Conservation (phyloP, 139 green algal species). For the Chlorella sp. region DNA sequence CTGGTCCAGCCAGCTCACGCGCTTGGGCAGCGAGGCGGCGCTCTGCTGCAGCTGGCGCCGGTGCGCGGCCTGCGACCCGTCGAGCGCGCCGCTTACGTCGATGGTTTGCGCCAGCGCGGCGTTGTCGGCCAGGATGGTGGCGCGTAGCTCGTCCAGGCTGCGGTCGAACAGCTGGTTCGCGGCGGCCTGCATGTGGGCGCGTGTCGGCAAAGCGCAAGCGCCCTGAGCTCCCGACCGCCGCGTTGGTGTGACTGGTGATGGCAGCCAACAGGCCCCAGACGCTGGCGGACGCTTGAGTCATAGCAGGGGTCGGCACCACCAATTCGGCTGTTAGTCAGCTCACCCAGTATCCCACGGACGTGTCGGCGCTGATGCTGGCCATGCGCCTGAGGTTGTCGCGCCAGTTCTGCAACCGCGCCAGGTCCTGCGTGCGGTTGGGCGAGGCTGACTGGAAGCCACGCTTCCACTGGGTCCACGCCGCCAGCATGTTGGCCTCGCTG, state of each 20-base stretch:
- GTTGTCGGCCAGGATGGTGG: not conserved
- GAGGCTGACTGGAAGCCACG: not conserved
- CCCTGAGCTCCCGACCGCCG: no score
- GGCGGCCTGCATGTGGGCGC: not conserved
- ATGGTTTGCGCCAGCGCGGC: not conserved
- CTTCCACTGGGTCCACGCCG: not conserved
- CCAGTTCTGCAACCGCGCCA: not conserved
- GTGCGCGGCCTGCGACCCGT: not conserved
- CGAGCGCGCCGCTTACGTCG: not conserved
- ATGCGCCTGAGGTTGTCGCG: not conserved
- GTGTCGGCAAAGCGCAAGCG: no score
- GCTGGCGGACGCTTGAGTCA: no score
- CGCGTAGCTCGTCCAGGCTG: not conserved
- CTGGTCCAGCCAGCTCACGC: not conserved
- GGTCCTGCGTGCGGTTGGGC: not conserved
- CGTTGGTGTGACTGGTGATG: no score
- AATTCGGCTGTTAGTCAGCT: no score
- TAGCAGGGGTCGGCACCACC: no score
- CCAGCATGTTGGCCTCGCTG: not conserved
- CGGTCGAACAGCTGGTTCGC: not conserved
- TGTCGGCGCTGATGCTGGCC: not conserved
- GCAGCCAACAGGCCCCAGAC: no score
- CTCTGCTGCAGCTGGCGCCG: not conserved
- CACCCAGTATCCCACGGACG: not conserved
- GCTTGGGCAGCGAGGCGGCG: not conserved